phyloP scores from a whole-genome alignment of 2,329 filamentous ascomycete genomes.

The Colletotrichum theobromicola region DNA sequence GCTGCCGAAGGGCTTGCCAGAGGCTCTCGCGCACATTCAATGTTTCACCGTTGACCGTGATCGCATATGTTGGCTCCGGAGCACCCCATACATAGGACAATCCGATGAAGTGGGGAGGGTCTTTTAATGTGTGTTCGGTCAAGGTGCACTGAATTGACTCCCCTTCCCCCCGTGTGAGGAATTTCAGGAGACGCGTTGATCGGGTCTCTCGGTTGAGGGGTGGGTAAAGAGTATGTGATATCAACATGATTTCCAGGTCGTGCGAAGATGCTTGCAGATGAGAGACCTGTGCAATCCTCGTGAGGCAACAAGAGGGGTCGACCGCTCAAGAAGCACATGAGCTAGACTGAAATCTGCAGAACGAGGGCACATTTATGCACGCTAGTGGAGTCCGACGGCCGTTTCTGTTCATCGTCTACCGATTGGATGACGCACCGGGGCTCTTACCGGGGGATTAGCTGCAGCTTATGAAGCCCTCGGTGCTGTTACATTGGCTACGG shows the following conservation, averaged over 20 bases:
- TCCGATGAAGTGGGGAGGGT: conserved; percentile 23
- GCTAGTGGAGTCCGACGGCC: background rate
- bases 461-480: background rate
- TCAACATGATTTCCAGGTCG: background rate
- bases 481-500: background rate
- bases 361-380: background rate
- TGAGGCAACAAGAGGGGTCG: background rate
- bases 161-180: background rate
- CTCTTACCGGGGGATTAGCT: background rate
- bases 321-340: background rate
- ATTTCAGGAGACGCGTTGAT: background rate
- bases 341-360: background rate
- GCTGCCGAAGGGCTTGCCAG: background rate
- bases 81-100: conserved; percentile 29
- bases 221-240: background rate
- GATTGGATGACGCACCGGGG: background rate
- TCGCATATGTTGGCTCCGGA: background rate
- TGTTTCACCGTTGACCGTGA: background rate
- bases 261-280: background rate
- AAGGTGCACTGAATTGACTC: background rate
- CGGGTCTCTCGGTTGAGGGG: background rate
- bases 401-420: background rate
- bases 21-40: background rate
- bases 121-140: background rate
- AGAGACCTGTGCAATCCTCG: background rate